Evolutionary conservation across 73 alveolate genomes (phyloP).

Genomic region (Diophrys appendiculata): DNA sequence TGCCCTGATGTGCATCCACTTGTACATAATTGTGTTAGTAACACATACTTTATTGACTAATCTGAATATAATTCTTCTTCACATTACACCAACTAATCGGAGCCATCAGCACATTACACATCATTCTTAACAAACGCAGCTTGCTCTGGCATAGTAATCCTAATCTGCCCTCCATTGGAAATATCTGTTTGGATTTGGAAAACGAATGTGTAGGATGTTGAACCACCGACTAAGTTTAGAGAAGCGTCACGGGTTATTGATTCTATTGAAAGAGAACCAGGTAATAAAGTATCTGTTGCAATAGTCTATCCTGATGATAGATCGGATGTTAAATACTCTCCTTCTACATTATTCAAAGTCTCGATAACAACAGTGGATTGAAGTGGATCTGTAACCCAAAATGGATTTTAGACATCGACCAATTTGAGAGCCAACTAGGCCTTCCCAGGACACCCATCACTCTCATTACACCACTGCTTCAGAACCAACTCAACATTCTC

Average conservation of each 20-base stretch:
- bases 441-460: slow-evolving; percentile 20
- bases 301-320: slow-evolving; percentile 8
- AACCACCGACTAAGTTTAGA: slow-evolving; percentile 8
- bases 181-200: slow-evolving; percentile 10
- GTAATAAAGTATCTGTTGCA: neutral
- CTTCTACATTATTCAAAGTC: neutral
- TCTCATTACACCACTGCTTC: slow-evolving; percentile 17
- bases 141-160: neutral
- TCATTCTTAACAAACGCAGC: too few species aligned
- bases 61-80: neutral
- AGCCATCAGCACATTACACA: too few species aligned
- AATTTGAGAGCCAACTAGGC: neutral
- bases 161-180: slow-evolving; percentile 2
- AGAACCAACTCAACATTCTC: neutral
- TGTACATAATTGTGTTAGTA: neutral
- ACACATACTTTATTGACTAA: neutral
- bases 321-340: neutral
- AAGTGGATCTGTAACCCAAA: slow-evolving; percentile 6
- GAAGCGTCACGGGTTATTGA: neutral
- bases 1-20: slow-evolving; percentile 19
- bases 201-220: slow-evolving; percentile 17
- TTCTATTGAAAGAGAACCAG: slow-evolving; percentile 8
- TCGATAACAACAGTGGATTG: neutral
- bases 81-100: slow-evolving; percentile 2
- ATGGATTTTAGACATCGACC: slow-evolving; percentile 3